Base-by-base conservation (phyloP, 2,329 filamentous ascomycete genomes). In the Pseudogymnoascus sp. region DNA sequence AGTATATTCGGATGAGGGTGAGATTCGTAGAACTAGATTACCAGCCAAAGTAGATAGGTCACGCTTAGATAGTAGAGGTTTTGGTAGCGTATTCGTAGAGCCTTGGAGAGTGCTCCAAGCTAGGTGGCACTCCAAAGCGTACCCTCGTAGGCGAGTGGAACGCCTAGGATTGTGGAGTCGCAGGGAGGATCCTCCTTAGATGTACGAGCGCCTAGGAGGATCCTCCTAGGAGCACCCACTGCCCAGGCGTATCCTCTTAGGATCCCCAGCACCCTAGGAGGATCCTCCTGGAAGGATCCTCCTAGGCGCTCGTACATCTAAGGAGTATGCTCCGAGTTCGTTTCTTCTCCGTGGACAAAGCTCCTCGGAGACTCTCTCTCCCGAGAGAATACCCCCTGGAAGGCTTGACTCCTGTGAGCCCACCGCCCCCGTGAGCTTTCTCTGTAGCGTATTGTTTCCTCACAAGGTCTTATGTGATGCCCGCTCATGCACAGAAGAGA, bases 21-120 rank as follows among this genome's bases (percentile, higher is more conserved):
- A 67, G 62, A 62, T 64, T 64, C 35, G 60, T 65, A 56, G 56
- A 66, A 66, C 64, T 64, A 40, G 42, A 65, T 61, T 66, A 65
- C 65, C 46, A 66, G 62, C 56, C 60, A 62, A 64, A 50, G 50
- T 42, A 64, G 53, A 29, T 38, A 38, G 35, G 35, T 38, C 15
- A 38, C 35, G 35, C 35, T n/a, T 38, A 38, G 35, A 38, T 38
- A 40, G 40, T 9, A 1, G 17, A 21, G 17, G 38, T 38, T 38
- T 38, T 38, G 9, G 38, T 42, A 42, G 38, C n/a, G 17, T 42
- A 42, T 42, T 21, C 13, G 17, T 42, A 42, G 17, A 38, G 37
- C 37, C 7, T 21, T 1, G 3, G 10, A 44, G 40, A 44, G 40
- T 44, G 40, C 40, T 44, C 19, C 40, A 23, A 44, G 40, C 40